phyloP scores from a whole-genome alignment of 495 filamentous ascomycete species.

The Penicillium coprophilum region DNA sequence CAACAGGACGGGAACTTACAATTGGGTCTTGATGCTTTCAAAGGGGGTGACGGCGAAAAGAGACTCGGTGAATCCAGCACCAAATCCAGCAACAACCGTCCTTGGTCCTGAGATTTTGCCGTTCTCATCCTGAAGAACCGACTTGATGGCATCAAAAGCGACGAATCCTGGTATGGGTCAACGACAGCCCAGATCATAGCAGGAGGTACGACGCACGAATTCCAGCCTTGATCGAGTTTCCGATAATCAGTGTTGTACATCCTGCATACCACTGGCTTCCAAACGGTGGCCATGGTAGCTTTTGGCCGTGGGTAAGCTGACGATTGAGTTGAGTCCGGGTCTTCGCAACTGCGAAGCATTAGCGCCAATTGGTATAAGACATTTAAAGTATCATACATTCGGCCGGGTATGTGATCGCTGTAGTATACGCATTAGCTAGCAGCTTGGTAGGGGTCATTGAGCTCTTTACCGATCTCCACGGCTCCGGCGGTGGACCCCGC shows the following conservation, averaged over 20 bases:
- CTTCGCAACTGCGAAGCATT: constrained; percentile 69
- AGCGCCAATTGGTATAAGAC: constrained; percentile 9
- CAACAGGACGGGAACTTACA: constrained; percentile 48
- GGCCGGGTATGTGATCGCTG: constrained; percentile 95
- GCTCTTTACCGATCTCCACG: constrained; percentile 77
- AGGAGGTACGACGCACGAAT: constrained; percentile 63
- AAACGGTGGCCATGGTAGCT: constrained; percentile 94
- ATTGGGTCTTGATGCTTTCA: constrained; percentile 94
- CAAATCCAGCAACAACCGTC: constrained; percentile 92
- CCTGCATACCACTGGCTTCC: constrained; percentile 96
- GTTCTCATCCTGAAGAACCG: constrained; percentile 73
- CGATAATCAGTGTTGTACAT: constrained; percentile 94
- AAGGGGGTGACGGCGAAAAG: constrained; percentile 93
- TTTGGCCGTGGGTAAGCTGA: constrained; percentile 72
- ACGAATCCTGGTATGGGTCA: constrained; percentile 68
- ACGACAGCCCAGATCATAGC: constrained; percentile 1
- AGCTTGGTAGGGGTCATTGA: constrained; percentile 6
- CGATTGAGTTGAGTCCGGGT: constrained; percentile 93
- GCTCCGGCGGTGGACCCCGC: constrained; percentile 90
- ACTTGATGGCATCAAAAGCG: constrained; percentile 91
- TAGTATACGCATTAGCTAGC: constrained; percentile 15
- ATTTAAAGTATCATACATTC: constrained; percentile 63
- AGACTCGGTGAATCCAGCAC: constrained; percentile 91
- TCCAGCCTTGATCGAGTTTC: constrained; percentile 93
- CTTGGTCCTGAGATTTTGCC: constrained; percentile 88